These are phyloP conservation scores for Colletotrichum gigasporum DNA, from an alignment of 2,329 filamentous ascomycete genomes.

Conservation along the genomic window DNA sequence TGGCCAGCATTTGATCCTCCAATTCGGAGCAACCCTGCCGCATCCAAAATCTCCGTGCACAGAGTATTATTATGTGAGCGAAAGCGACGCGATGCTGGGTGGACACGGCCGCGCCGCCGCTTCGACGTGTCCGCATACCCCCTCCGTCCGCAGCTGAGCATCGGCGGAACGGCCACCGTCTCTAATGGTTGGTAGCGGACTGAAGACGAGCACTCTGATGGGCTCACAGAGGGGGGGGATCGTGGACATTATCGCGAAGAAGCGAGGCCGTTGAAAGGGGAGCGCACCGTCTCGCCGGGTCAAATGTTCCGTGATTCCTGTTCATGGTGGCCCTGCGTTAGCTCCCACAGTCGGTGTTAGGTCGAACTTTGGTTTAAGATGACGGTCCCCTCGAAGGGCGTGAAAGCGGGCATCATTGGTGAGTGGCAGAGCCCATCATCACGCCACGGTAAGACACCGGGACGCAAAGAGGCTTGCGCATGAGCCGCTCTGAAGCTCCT, in stretches of 20 bases:
- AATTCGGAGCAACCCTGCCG: not conserved
- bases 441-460: conserved; percentile 27
- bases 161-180: not conserved
- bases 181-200: not conserved
- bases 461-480: conserved; percentile 3
- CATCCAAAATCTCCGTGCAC: not conserved
- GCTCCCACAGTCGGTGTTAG: conserved; percentile 12
- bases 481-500: conserved; percentile 14
- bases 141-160: not conserved
- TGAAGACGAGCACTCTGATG: not conserved
- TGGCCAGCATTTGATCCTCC: not conserved
- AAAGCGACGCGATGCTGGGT: too few species aligned
- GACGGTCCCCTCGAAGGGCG: conserved; percentile 1
- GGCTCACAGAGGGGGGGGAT: not conserved
- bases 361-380: conserved; percentile 14
- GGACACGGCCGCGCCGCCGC: not conserved
- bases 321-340: conserved; percentile 14
- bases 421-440: conserved; percentile 6
- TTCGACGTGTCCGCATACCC: not conserved
- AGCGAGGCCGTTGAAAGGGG: conserved; percentile 26
- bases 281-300: conserved; percentile 26
- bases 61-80: too few species aligned
- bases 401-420: conserved; percentile 4
- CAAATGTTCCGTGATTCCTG: conserved; percentile 16
- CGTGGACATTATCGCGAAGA: not conserved